Base-by-base conservation (phyloP, 805 yeast genomes). In the Cephaloascus albidus region DNA sequence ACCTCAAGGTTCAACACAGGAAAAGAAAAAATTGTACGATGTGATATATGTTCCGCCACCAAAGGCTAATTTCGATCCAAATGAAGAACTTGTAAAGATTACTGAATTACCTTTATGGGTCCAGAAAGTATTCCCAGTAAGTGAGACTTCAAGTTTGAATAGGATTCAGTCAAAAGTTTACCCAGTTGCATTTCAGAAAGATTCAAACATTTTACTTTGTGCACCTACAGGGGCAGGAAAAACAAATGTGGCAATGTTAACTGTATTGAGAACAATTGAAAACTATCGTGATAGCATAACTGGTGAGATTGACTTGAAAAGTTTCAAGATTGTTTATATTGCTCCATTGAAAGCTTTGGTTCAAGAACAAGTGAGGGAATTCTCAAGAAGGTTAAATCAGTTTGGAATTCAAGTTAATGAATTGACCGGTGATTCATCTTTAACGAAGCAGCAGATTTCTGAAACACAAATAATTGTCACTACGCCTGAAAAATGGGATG, bases 191-290 rank as follows among this genome's bases (percentile, higher is more conserved):
- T 85, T 90, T 46, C 51, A 69, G 3, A 61, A 74, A 1, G 93
- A 85, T 52, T 69, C 70, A 3, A 90, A 89, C 50, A 55, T 93
- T 32, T 62, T 90, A 15, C 64, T 90, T 48, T 90, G 97, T 70
- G 97, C 98, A 1, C 98, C 98, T 4, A 90, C 98, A 0, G 98
- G 98, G 64, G 96, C 96, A 2, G 98, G 98, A 63, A 90, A 90
- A 56, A 90, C 98, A 18, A 93, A 93, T 55, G 96, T 93, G 20
- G 99, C 99, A 0, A 76, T 93, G 80, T 60, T 93, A 36, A 68
- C 96, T 0, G 70, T 85, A 3, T 63, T 89, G n/a, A 61, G 81
- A 37, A 65, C 83, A 0, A 54, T 89, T 17, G 61, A 74, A 0
- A 70, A 79, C 36, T 74, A 60, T 52, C 63, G 81, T 50, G 60